Conservation (phyloP, 352 stramenopile genomes). For the Phytophthora tentaculata region DNA sequence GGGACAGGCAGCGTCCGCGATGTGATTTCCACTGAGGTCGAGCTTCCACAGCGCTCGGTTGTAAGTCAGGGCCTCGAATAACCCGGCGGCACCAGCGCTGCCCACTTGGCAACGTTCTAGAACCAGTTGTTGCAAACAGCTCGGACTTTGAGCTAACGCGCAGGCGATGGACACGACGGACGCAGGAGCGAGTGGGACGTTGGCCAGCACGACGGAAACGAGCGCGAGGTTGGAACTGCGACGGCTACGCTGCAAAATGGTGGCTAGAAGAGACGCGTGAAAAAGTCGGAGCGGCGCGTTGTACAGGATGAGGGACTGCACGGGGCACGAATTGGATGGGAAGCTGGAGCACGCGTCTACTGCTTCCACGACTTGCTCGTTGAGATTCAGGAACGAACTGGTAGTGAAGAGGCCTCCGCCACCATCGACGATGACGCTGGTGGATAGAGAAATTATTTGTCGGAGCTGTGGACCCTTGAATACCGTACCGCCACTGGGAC, state of each 20-base stretch:
- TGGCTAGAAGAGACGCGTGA: constrained; percentile 41
- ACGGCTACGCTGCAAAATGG: constrained; percentile 38
- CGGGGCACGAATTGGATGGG: constrained; percentile 25
- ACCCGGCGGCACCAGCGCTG: constrained; percentile 49
- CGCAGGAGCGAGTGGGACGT: constrained; percentile 43
- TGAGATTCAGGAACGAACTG: constrained; percentile 30
- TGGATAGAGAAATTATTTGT: constrained; percentile 62
- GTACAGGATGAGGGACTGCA: constrained; percentile 77
- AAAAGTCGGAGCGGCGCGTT: constrained; percentile 53
- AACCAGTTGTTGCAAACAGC: constrained; percentile 72
- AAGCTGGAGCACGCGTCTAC: constrained; percentile 37
- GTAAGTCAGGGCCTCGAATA: constrained; percentile 56
- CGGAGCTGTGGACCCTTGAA: constrained; percentile 55
- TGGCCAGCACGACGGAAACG: constrained; percentile 69
- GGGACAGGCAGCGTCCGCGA: constrained; percentile 57
- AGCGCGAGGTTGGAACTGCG: constrained; percentile 37
- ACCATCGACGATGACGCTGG: constrained; percentile 66
- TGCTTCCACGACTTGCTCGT: constrained; percentile 61
- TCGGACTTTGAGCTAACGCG: constrained; percentile 50
- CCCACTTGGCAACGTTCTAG: constrained; percentile 69
- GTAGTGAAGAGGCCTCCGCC: constrained; percentile 22
- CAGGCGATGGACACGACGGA: constrained; percentile 56
- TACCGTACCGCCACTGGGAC: constrained; percentile 42
- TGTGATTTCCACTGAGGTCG: constrained; percentile 72
- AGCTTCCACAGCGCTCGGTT: constrained; percentile 73